phyloP scores from a whole-genome alignment of 345 rosid species.

The Streptanthus diversifolius region DNA sequence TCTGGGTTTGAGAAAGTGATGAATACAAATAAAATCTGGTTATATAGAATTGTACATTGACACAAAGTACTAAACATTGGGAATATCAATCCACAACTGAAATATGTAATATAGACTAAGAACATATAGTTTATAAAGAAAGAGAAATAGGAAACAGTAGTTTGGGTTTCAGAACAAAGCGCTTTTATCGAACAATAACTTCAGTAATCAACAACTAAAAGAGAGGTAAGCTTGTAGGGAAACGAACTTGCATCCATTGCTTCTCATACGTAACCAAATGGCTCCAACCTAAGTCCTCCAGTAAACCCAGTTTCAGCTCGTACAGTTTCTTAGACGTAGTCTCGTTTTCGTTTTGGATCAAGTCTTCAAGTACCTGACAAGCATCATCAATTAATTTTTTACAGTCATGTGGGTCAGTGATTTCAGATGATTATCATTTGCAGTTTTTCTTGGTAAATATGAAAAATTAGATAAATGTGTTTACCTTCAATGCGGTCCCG shows the following conservation, averaged over 20 bases:
- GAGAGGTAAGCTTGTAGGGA: slow-evolving; percentile 71
- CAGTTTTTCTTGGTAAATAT: background rate
- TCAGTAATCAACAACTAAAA: slow-evolving; percentile 36
- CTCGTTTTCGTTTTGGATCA: slow-evolving; percentile 73
- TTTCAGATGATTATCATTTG: background rate
- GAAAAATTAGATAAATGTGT: background rate
- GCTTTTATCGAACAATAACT: slow-evolving; percentile 12
- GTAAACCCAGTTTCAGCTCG: slow-evolving; percentile 67
- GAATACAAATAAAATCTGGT: background rate
- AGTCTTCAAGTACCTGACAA: slow-evolving; percentile 60
- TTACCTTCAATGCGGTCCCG: slow-evolving; percentile 91
- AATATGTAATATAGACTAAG: background rate
- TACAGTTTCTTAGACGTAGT: slow-evolving; percentile 75
- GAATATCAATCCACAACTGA: background rate
- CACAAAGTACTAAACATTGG: background rate
- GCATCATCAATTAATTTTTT: background rate
- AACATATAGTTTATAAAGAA: background rate
- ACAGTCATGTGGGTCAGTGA: background rate
- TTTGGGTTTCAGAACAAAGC: background rate
- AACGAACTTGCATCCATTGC: slow-evolving; percentile 89
- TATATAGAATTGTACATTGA: background rate
- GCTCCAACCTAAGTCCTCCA: slow-evolving; percentile 80
- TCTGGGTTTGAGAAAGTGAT: no score
- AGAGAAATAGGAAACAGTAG: background rate
- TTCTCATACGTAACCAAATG: slow-evolving; percentile 64